phyloP scores from a whole-genome alignment of 192 early-diverging fungal species.

The Rhizophagus sp. region DNA sequence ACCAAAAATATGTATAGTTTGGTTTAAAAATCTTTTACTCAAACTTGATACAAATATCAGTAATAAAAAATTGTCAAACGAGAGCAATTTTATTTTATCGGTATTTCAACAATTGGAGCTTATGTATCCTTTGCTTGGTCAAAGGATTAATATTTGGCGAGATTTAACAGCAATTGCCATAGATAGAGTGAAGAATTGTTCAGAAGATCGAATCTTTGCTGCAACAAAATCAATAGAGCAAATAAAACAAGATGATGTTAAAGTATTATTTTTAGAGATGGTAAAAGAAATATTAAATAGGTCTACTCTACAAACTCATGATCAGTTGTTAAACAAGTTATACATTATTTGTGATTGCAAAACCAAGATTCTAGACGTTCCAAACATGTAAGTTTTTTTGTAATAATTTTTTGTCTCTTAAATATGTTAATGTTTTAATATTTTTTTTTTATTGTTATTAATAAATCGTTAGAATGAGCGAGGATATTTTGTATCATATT shows the following conservation, averaged over 20 bases:
- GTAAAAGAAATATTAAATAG: background rate
- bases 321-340: background rate
- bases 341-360: background rate
- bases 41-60: background rate
- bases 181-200: background rate
- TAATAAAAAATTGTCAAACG: background rate
- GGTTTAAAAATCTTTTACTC: background rate
- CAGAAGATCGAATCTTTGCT: background rate
- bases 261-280: background rate
- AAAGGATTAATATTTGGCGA: background rate
- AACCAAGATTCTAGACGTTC: background rate
- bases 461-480: background rate
- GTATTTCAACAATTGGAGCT: background rate
- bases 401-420: too few species aligned
- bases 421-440: too few species aligned
- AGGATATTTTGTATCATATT: conserved; percentile 1
- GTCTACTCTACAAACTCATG: background rate
- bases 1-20: background rate
- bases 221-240: background rate
- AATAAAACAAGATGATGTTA: background rate
- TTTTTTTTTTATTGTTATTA: background rate
- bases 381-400: background rate
- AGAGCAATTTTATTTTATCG: background rate
- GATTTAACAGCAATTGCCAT: background rate
- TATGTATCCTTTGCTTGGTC: background rate